These are phyloP conservation scores for Diospyros lotus DNA, from an alignment of 148 eudicot genomes.

Conservation along the genomic window DNA sequence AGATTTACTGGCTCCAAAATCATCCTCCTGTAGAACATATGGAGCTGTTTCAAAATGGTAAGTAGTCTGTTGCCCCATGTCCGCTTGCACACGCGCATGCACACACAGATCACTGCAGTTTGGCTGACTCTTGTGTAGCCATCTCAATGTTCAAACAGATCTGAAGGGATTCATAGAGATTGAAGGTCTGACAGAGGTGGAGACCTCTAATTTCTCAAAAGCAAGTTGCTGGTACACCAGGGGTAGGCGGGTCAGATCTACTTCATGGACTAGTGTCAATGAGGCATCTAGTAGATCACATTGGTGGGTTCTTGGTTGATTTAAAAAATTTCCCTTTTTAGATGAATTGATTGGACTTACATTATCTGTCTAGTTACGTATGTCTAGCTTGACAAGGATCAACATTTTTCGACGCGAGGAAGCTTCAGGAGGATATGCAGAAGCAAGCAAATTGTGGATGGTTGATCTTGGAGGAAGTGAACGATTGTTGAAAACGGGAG, in stretches of 20 bases:
- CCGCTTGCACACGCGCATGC: too few species aligned
- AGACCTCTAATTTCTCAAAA: constrained; percentile 51
- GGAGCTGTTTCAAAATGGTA: constrained; percentile 56
- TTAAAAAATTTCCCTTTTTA: not conserved
- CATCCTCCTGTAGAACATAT: constrained; percentile 31
- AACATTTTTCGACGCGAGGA: constrained; percentile 52
- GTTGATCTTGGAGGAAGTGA: constrained; percentile 89
- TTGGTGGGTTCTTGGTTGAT: constrained; percentile 47
- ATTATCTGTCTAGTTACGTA: constrained; percentile 42
- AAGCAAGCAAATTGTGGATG: constrained; percentile 73
- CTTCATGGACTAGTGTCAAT: constrained; percentile 71
- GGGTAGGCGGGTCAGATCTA: constrained; percentile 69
- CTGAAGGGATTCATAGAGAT: constrained; percentile 58
- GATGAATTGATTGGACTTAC: constrained; percentile 25
- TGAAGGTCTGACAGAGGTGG: constrained; percentile 63
- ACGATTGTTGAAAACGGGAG: constrained; percentile 68
- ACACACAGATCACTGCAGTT: not conserved
- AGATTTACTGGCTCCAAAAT: constrained; percentile 56
- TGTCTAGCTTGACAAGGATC: constrained; percentile 68
- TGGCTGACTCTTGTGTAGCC: constrained; percentile 34
- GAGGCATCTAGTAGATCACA: constrained; percentile 74
- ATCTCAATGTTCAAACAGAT: constrained; percentile 66
- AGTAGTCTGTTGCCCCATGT: not conserved
- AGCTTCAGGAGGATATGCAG: constrained; percentile 34
- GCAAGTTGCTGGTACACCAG: constrained; percentile 70